Conservation (phyloP, 2,329 filamentous ascomycete species). For the Scedosporium minutisporum region DNA sequence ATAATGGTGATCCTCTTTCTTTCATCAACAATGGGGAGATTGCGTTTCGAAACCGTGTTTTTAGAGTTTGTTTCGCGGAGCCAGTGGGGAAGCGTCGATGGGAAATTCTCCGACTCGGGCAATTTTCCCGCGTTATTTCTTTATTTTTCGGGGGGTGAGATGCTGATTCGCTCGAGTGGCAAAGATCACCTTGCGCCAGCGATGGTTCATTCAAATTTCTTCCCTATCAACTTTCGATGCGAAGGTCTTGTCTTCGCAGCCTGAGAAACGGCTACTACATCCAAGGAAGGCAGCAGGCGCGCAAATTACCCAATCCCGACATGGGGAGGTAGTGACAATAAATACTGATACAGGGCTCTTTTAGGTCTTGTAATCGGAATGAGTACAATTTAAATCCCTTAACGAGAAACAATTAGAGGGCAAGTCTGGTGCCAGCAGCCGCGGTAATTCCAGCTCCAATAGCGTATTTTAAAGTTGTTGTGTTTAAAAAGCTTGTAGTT, state of each 20-base stretch:
- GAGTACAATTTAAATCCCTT: conserved; percentile 28
- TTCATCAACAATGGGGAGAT: background rate
- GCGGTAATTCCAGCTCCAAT: background rate
- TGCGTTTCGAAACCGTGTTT: background rate
- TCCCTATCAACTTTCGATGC: no score
- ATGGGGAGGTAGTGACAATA: no score
- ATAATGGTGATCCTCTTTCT: background rate
- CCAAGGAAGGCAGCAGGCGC: no score
- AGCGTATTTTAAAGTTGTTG: background rate
- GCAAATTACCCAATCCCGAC: no score
- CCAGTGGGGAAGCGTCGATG: background rate
- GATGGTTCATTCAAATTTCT: no score
- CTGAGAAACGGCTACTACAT: no score
- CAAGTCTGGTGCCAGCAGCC: conserved; percentile 14
- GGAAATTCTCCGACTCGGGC: background rate
- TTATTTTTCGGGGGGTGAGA: background rate
- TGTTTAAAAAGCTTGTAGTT: background rate
- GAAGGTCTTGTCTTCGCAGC: no score
- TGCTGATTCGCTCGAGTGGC: no score
- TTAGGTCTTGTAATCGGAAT: conserved; percentile 27
- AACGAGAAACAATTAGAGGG: conserved; percentile 23
- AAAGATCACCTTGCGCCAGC: no score
- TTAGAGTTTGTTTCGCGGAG: no score
- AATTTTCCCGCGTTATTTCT: background rate
- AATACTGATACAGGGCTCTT: conserved; percentile 12